Evolutionary conservation across 352 stramenopile species (phyloP).

Genomic region (Phytophthora tubulina): DNA sequence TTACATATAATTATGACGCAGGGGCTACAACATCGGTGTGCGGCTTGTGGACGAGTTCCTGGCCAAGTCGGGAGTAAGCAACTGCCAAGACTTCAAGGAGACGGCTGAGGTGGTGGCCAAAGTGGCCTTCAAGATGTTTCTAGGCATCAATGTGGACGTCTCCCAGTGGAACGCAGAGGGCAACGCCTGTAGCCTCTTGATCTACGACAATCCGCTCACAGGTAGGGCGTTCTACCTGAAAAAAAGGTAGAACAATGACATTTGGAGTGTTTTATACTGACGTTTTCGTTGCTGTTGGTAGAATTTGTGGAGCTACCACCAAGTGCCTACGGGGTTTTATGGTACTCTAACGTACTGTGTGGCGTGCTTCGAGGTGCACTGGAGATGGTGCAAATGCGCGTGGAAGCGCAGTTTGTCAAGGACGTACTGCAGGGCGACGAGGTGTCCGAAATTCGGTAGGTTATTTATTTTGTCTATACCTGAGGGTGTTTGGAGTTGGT

Average conservation of each 20-base stretch:
- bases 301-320: constrained; percentile 93
- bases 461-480: constrained; percentile 8
- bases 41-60: constrained; percentile 98
- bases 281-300: constrained; percentile 26
- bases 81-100: constrained; percentile 92
- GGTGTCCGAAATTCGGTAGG: constrained; percentile 85
- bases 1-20: constrained; percentile 26
- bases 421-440: constrained; percentile 88
- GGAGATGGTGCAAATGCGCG: constrained; percentile 95
- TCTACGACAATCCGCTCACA: constrained; percentile 97
- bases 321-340: constrained; percentile 90
- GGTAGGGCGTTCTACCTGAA: constrained; percentile 35
- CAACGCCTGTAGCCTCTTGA: constrained; percentile 92
- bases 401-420: constrained; percentile 88
- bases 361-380: constrained; percentile 96
- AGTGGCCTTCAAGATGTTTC: constrained; percentile 98
- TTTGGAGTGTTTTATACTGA: not conserved
- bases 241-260: too few relatives aligned
- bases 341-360: constrained; percentile 98
- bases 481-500: not conserved
- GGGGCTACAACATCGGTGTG: constrained; percentile 97
- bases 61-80: constrained; percentile 92
- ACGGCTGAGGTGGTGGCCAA: constrained; percentile 96
- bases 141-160: constrained; percentile 95
- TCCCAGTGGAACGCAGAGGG: constrained; percentile 90